Conservation (phyloP, 257 asterid genomes). For the Fraxinus anomala region DNA sequence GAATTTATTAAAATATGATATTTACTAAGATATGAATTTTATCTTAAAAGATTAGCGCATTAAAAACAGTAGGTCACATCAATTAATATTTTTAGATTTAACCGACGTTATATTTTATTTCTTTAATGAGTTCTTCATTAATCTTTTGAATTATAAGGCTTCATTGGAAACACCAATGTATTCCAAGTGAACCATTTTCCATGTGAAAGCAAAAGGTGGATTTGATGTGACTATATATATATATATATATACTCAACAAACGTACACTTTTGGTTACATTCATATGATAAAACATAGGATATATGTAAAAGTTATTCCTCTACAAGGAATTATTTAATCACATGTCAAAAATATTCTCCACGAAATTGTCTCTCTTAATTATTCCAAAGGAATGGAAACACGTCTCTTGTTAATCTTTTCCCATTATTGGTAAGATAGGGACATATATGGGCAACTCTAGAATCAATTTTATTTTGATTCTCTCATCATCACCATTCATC, state of each 20-base stretch:
- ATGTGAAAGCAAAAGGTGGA: conserved; percentile 2
- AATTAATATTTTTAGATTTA: too few species aligned
- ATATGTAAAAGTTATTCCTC: conserved; percentile 28
- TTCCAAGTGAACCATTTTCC: too few species aligned
- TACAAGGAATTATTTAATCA: conserved; percentile 28
- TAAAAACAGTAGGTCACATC: too few species aligned
- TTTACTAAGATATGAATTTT: too few species aligned
- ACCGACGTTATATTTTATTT: too few species aligned
- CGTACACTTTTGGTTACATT: too few species aligned
- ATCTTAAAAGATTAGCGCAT: too few species aligned
- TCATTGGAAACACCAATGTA: too few species aligned
- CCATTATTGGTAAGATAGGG: conserved; percentile 40
- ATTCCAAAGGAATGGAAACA: conserved; percentile 26
- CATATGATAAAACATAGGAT: conserved; percentile 26
- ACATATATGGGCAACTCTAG: conserved; percentile 13
- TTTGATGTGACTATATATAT: conserved; percentile 1
- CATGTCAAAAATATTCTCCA: too few species aligned
- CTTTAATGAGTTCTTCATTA: too few species aligned
- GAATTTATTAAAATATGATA: too few species aligned
- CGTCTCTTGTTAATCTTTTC: conserved; percentile 35
- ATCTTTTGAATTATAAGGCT: too few species aligned
- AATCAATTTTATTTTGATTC: conserved; percentile 28
- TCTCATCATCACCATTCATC: not conserved
- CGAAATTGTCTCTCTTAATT: not conserved
- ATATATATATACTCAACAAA: not conserved